Conservation (phyloP, 495 filamentous ascomycete genomes). For the Aspergillus incahuasiensis region DNA sequence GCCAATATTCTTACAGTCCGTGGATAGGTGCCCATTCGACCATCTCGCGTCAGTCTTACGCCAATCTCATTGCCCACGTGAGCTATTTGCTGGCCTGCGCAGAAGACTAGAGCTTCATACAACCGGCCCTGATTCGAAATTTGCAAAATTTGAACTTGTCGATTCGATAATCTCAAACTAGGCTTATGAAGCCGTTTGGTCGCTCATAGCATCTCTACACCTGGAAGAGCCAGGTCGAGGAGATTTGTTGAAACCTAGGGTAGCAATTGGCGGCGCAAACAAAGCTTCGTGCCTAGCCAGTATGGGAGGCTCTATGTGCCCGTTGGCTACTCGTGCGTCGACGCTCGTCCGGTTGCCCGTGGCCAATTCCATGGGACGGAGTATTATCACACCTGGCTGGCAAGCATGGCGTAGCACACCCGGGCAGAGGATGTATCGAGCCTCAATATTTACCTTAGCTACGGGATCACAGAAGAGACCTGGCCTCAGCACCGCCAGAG, state of each 20-base stretch:
- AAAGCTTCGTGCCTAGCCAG: neutral
- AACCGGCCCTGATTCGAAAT: neutral
- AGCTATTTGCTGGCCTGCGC: constrained; percentile 4
- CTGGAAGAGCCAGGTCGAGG: constrained; percentile 3
- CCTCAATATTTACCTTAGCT: constrained; percentile 9
- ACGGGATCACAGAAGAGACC: constrained; percentile 4
- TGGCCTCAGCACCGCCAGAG: neutral
- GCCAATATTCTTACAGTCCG: neutral
- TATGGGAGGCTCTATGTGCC: constrained; percentile 12
- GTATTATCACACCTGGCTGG: constrained; percentile 1
- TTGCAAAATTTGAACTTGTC: neutral
- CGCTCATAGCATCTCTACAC: neutral
- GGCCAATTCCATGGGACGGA: neutral
- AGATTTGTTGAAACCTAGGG: neutral
- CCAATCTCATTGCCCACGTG: constrained; percentile 1
- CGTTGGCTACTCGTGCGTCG: constrained; percentile 8
- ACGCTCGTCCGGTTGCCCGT: constrained; percentile 5
- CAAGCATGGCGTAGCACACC: neutral
- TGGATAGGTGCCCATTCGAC: neutral
- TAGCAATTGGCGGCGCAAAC: neutral
- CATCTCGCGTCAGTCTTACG: neutral
- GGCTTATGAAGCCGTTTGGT: neutral
- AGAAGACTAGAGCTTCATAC: neutral
- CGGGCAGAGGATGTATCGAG: neutral
- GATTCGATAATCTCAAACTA: neutral